Evolutionary conservation across 2,329 filamentous ascomycete species (phyloP).

Genomic region (Aspergillus transmontanensis): DNA sequence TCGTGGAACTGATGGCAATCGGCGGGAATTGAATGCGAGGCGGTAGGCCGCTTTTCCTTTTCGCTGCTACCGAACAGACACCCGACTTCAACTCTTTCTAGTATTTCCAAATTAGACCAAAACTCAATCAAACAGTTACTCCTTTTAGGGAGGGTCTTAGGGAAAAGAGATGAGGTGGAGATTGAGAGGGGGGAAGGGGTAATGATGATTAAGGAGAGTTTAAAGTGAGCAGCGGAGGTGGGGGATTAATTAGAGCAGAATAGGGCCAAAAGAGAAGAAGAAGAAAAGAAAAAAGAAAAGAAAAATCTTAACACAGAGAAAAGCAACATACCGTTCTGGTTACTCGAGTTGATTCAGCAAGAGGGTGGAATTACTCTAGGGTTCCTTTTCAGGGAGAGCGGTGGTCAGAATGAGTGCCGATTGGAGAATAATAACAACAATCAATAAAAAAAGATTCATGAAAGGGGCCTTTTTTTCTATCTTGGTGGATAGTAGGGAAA

Average conservation of each 20-base stretch:
- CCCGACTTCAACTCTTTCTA: background rate
- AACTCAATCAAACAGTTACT: background rate
- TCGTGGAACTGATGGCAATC: slow-evolving; percentile 22
- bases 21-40: slow-evolving; percentile 16
- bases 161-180: slow-evolving; percentile 1
- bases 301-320: background rate
- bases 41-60: slow-evolving; percentile 4
- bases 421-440: slow-evolving; percentile 4
- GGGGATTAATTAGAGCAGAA: background rate
- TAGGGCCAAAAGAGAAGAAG: background rate
- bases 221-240: slow-evolving; percentile 1
- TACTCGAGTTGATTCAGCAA: background rate
- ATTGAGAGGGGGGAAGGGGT: slow-evolving; percentile 6
- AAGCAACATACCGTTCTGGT: background rate
- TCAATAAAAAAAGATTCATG: background rate
- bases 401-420: background rate
- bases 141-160: background rate
- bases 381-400: background rate
- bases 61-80: slow-evolving; percentile 3
- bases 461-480: background rate
- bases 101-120: background rate
- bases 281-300: background rate
- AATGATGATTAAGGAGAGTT: slow-evolving; percentile 10
- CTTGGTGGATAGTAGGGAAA: too few relatives aligned
- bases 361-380: background rate